A percentile compares a stretch with the other conserved stretches of the same genome.
These are phyloP conservation scores for Pestalotiopsis sp. DNA, from an alignment of 2,329 filamentous ascomycete species.

Conservation along the genomic window DNA sequence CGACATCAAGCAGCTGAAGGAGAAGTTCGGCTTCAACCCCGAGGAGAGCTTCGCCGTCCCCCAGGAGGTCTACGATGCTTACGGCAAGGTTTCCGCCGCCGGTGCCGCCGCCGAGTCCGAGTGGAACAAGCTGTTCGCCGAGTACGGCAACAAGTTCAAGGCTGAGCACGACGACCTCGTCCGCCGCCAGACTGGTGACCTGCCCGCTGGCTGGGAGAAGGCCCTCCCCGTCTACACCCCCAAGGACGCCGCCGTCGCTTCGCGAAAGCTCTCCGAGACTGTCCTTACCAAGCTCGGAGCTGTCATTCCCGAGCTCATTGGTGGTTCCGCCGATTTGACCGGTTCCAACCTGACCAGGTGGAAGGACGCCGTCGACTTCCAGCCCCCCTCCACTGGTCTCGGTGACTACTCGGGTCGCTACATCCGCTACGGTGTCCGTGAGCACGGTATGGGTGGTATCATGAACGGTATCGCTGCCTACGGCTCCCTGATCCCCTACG, in stretches of 20 bases:
- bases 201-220: conserved; percentile 97
- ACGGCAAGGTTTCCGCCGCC: conserved; percentile 80
- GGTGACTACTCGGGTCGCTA: conserved; percentile 92
- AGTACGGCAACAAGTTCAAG: conserved; percentile 80
- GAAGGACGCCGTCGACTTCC: conserved; percentile 98
- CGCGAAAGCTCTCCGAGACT: conserved; percentile 93
- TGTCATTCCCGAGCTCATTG: conserved; percentile 85
- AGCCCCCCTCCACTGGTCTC: conserved; percentile 82
- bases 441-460: conserved; percentile 90
- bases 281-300: conserved; percentile 87
- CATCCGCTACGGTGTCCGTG: conserved; percentile 87
- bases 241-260: conserved; percentile 80
- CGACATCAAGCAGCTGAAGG: conserved; percentile 91
- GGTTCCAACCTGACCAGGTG: conserved; percentile 98
- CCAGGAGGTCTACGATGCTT: conserved; percentile 91
- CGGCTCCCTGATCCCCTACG: conserved; percentile 90
- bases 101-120: conserved; percentile 89
- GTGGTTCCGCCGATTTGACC: conserved; percentile 96
- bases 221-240: conserved; percentile 88
- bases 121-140: conserved; percentile 92
- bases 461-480: conserved; percentile 96
- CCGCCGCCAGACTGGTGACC: conserved; percentile 79
- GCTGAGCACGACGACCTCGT: conserved; percentile 78
- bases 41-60: conserved; percentile 91
- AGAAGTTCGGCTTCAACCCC: conserved; percentile 94